phyloP scores from a whole-genome alignment of 805 yeast species.

The Teunomyces panamensis region DNA sequence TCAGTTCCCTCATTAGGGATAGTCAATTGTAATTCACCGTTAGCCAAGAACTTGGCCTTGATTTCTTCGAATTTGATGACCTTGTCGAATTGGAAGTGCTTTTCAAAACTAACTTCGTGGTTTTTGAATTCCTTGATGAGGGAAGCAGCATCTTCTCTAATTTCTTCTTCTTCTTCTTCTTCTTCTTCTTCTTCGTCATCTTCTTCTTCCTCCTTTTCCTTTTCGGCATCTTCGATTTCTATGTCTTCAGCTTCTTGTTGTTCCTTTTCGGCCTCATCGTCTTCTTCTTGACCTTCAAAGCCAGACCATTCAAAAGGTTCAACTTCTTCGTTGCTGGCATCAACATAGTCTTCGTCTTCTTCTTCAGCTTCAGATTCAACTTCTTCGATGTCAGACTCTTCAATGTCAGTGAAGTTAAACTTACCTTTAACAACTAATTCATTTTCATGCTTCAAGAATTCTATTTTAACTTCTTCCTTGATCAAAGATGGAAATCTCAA shows the following conservation, averaged over 20 bases:
- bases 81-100: slow-evolving; percentile 42
- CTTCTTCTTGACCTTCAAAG: slow-evolving; percentile 12
- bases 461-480: slow-evolving; percentile 38
- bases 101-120: slow-evolving; percentile 41
- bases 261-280: slow-evolving; percentile 12
- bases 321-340: slow-evolving; percentile 6
- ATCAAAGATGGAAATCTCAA: slow-evolving; percentile 41
- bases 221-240: slow-evolving; percentile 7
- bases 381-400: slow-evolving; percentile 21
- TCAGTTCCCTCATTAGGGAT: slow-evolving; percentile 33
- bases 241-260: slow-evolving; percentile 2
- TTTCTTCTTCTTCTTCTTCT: slow-evolving; percentile 33
- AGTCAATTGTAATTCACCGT: slow-evolving; percentile 41
- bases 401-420: slow-evolving; percentile 27
- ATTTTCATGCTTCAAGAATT: slow-evolving; percentile 38
- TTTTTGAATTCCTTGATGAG: slow-evolving; percentile 37
- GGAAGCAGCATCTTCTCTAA: slow-evolving; percentile 37
- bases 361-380: slow-evolving; percentile 20
- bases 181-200: slow-evolving; percentile 15
- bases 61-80: slow-evolving; percentile 35
- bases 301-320: slow-evolving; percentile 12
- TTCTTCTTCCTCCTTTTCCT: slow-evolving; percentile 8
- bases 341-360: slow-evolving; percentile 10
- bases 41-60: slow-evolving; percentile 34
- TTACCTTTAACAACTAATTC: slow-evolving; percentile 41